Conservation (phyloP, 2,329 filamentous ascomycete genomes). For the Venturia asperata region DNA sequence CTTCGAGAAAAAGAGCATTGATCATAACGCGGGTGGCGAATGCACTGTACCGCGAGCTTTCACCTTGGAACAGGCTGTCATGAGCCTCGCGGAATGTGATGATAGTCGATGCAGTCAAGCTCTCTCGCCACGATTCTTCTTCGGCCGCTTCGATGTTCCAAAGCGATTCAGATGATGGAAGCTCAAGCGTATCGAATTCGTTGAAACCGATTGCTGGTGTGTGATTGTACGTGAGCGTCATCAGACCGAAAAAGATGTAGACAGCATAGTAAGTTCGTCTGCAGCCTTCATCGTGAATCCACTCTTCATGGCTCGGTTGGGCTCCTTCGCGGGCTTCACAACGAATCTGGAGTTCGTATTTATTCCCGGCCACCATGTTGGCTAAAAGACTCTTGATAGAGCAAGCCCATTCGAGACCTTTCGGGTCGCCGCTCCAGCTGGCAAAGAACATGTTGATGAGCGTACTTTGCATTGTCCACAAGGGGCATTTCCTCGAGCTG, state of each 20-base stretch:
- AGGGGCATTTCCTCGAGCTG: slow-evolving; percentile 90
- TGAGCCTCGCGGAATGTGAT: slow-evolving; percentile 91
- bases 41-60: slow-evolving; percentile 83
- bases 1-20: slow-evolving; percentile 94
- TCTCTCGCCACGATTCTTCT: slow-evolving; percentile 77
- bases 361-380: slow-evolving; percentile 97
- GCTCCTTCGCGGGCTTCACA: slow-evolving; percentile 76
- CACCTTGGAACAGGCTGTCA: slow-evolving; percentile 90
- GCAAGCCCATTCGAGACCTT: slow-evolving; percentile 96
- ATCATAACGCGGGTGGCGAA: slow-evolving; percentile 98
- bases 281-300: slow-evolving; percentile 95
- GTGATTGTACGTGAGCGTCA: slow-evolving; percentile 95
- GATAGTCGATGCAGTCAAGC: slow-evolving; percentile 60
- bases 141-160: slow-evolving; percentile 83
- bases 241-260: slow-evolving; percentile 95
- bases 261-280: slow-evolving; percentile 96
- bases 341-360: slow-evolving; percentile 90
- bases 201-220: slow-evolving; percentile 97
- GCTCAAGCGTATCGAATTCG: slow-evolving; percentile 86
- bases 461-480: slow-evolving; percentile 98
- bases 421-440: slow-evolving; percentile 97
- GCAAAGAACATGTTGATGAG: slow-evolving; percentile 98
- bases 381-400: slow-evolving; percentile 97
- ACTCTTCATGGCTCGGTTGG: slow-evolving; percentile 74
- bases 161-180: slow-evolving; percentile 87